phyloP scores from a whole-genome alignment of 1,284 basidiomycete species.

The Mrakiaceae sp. region DNA sequence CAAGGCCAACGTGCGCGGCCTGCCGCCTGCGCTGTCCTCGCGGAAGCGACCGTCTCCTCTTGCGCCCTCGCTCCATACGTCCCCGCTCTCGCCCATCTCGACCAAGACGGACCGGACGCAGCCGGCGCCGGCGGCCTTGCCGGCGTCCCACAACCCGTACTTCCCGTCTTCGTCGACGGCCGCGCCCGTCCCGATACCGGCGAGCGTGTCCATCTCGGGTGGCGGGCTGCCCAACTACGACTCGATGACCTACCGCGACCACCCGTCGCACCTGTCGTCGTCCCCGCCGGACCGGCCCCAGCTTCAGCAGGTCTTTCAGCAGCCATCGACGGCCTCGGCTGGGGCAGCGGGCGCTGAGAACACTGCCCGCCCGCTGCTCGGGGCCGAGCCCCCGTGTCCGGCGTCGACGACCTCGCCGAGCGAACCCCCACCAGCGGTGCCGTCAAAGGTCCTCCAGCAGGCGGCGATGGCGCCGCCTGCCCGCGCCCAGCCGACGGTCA shows the following conservation, averaged over 20 bases:
- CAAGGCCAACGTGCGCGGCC: neutral
- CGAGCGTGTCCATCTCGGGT: too few relatives aligned
- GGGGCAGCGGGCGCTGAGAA: neutral
- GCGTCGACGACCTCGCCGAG: too few relatives aligned
- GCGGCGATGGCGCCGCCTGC: too few relatives aligned
- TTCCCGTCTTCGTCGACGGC: conserved; percentile 6
- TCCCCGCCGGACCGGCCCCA: neutral
- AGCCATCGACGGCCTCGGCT: neutral
- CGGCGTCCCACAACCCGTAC: conserved; percentile 7
- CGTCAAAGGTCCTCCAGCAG: too few relatives aligned
- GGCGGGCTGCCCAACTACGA: conserved; percentile 12
- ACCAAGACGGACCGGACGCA: neutral
- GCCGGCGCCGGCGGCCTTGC: neutral
- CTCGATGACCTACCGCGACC: conserved; percentile 9
- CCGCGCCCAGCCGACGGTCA: neutral
- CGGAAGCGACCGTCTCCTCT: conserved; percentile 14
- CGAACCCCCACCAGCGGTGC: too few relatives aligned
- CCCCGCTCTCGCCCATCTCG: conserved; percentile 14
- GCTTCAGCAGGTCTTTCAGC: neutral
- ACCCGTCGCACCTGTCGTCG: neutral
- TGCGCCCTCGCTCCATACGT: conserved; percentile 9
- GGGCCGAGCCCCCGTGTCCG: too few relatives aligned
- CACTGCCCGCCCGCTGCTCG: too few relatives aligned
- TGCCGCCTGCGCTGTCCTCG: neutral
- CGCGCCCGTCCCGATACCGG: neutral